Percentiles rank a stretch among this genome's conserved stretches.
These are phyloP conservation scores for Colletotrichum australisinense DNA, from an alignment of 2,329 filamentous ascomycete species.

Conservation along the genomic window DNA sequence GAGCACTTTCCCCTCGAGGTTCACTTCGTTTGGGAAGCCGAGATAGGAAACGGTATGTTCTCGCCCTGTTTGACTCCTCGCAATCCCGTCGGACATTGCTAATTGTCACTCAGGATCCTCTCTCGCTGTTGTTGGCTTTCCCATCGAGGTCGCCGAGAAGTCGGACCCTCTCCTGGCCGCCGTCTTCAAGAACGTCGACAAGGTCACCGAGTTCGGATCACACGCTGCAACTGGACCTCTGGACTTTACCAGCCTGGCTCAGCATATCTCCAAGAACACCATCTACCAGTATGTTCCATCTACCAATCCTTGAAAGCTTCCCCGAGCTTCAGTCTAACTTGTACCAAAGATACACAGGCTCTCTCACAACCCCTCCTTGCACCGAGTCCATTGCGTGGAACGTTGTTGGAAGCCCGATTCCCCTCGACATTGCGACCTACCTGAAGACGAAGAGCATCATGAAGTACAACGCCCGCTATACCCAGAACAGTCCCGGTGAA, in stretches of 20 bases:
- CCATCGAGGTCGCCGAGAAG: conserved; percentile 47
- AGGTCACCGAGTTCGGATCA: conserved; percentile 53
- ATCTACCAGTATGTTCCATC: conserved; percentile 51
- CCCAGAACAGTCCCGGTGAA: conserved; percentile 60
- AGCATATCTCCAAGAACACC: conserved; percentile 48
- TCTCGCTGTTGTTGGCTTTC: conserved; percentile 52
- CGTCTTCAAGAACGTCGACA: conserved; percentile 50
- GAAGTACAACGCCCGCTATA: conserved; percentile 66
- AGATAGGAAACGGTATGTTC: conserved; percentile 37
- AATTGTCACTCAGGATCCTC: conserved; percentile 40
- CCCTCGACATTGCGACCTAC: conserved; percentile 61
- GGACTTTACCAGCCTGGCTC: conserved; percentile 54
- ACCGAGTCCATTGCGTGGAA: conserved; percentile 66
- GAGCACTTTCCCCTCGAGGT: conserved; percentile 53
- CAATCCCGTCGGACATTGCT: conserved; percentile 26
- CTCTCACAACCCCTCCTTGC: conserved; percentile 75
- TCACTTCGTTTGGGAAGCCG: conserved; percentile 54
- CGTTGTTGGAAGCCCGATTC: conserved; percentile 59
- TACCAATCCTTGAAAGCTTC: no score
- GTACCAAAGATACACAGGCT: conserved; percentile 61
- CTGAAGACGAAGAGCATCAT: conserved; percentile 63
- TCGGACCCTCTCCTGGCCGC: conserved; percentile 46
- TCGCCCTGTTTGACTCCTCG: neutral
- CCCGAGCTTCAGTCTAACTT: neutral
- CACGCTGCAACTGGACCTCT: conserved; percentile 50